phyloP scores from a whole-genome alignment of 2,329 filamentous ascomycete genomes.

The Nigrospora osmanthi region DNA sequence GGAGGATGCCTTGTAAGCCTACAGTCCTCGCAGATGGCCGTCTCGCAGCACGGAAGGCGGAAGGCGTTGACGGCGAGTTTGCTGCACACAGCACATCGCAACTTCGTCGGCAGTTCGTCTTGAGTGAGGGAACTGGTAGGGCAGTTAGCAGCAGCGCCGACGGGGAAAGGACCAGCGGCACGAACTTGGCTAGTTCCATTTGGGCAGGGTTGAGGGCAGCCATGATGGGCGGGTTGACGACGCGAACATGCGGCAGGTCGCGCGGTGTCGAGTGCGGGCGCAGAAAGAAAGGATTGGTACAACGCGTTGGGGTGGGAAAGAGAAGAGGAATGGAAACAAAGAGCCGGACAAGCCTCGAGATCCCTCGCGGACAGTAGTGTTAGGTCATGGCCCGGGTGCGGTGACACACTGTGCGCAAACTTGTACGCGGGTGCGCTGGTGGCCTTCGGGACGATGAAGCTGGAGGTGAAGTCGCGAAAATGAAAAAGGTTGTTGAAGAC shows the following conservation, averaged over 20 bases:
- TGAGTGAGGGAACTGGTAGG: constrained; percentile 60
- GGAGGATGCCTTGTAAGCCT: constrained; percentile 23
- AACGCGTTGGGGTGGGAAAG: background rate
- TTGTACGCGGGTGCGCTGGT: too few relatives aligned
- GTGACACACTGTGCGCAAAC: too few relatives aligned
- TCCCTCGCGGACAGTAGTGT: background rate
- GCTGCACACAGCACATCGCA: constrained; percentile 90
- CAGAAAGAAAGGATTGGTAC: too few relatives aligned
- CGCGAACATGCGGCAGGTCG: too few relatives aligned
- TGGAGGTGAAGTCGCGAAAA: too few relatives aligned
- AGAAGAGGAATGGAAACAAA: background rate
- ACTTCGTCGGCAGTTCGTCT: constrained; percentile 89
- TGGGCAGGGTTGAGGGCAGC: constrained; percentile 39
- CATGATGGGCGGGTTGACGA: constrained; percentile 11
- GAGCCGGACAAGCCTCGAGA: constrained; percentile 3
- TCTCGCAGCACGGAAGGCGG: constrained; percentile 89
- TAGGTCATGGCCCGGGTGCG: background rate
- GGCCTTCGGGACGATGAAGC: too few relatives aligned
- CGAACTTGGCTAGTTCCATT: constrained; percentile 51
- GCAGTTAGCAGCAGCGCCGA: too few relatives aligned
- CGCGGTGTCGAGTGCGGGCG: too few relatives aligned
- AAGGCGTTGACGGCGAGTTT: constrained; percentile 86
- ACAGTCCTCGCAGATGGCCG: constrained; percentile 90
- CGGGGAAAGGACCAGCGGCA: background rate
- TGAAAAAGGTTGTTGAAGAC: too few relatives aligned